A percentile compares a stretch with the other conserved stretches of the same genome.
phyloP scores from a whole-genome alignment of 2,329 filamentous ascomycete genomes.

The Thermothelomyces thermophilus region DNA sequence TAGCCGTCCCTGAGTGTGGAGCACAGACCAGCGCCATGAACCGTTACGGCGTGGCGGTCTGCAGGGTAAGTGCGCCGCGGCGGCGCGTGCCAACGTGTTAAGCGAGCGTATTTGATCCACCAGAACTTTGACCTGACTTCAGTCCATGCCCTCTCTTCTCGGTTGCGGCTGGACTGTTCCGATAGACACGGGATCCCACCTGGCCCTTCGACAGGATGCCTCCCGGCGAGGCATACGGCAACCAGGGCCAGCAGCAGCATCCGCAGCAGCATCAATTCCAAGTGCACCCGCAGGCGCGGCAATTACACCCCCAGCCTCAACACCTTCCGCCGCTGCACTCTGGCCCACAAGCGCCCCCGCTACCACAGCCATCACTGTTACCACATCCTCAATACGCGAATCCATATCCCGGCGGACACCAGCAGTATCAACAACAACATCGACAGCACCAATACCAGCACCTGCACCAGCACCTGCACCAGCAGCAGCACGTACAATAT shows the following conservation, averaged over 20 bases:
- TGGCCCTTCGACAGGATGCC: constrained; percentile 29
- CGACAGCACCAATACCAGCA: constrained; percentile 14
- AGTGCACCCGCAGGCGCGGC: constrained; percentile 18
- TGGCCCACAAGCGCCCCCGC: constrained; percentile 6
- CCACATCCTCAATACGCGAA: constrained; percentile 19
- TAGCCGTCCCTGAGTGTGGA: too few relatives aligned
- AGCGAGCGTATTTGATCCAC: not conserved
- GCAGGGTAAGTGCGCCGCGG: constrained; percentile 10
- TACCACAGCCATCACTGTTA: constrained; percentile 9
- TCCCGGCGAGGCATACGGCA: constrained; percentile 35
- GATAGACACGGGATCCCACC: constrained; percentile 27
- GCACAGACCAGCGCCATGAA: too few relatives aligned
- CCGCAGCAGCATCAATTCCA: constrained; percentile 25
- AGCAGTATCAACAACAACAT: constrained; percentile 17
- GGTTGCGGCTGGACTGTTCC: constrained; percentile 2
- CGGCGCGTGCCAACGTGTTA: constrained; percentile 6
- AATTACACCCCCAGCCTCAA: constrained; percentile 22
- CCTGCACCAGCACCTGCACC: constrained; percentile 11
- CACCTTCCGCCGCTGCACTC: constrained; percentile 20
- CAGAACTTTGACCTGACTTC: constrained; percentile 15
- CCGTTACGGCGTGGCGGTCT: not conserved
- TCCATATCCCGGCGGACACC: constrained; percentile 14
- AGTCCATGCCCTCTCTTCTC: constrained; percentile 21
- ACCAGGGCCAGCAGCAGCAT: constrained; percentile 28
- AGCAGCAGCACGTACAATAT: constrained; percentile 20